Base-by-base conservation (phyloP, 805 yeast genomes). In the Candida rishiriensis region DNA sequence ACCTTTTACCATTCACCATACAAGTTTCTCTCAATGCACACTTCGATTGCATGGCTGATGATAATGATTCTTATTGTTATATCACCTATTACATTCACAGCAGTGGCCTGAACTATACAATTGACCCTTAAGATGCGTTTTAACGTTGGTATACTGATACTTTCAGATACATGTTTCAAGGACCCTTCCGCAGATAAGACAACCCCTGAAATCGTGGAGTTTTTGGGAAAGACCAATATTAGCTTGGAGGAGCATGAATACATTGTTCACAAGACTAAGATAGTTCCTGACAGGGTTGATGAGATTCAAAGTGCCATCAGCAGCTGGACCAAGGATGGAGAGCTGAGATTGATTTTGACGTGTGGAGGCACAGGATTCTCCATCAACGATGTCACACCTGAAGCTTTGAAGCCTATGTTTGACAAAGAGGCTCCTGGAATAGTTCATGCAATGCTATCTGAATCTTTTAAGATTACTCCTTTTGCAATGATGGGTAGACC, bases 281-380 rank as follows among this genome's bases (percentile, higher is more conserved):
- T 67, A 28, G 68, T 72, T 7, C 64, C 75, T 1, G 80, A 75
- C 48, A 59, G 63, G 10, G 38, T 38, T 2, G 50, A 48, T 28
- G 58, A 51, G 13, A 70, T 74, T 29, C 69, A 64, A 38, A 35
- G 43, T 5, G 47, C 38, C 2, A 44, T 72, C 10, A 44, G 44
- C 10, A 42, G 53, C 10, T 60, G 69, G 64, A 56, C 64, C 1
- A 41, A 43, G 9, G 38, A 35, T 3, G 54, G 49, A 11, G 53
- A 47, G 4, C 14, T 60, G n/a, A 40, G 53, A 15, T 48, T 75
- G 15, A 57, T 76, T 9, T 35, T 76, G n/a, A 72, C 79, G 1
- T 59, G 72, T 28, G 82, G 82, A 3, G 81, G 82, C 0, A 76
- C 82, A 0, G 81, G 82, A 6, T 73, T 76, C 53, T 56, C 72